Evolutionary conservation across 2,329 filamentous ascomycete species (phyloP).

Genomic region (Kalaharituber pfeilii): DNA sequence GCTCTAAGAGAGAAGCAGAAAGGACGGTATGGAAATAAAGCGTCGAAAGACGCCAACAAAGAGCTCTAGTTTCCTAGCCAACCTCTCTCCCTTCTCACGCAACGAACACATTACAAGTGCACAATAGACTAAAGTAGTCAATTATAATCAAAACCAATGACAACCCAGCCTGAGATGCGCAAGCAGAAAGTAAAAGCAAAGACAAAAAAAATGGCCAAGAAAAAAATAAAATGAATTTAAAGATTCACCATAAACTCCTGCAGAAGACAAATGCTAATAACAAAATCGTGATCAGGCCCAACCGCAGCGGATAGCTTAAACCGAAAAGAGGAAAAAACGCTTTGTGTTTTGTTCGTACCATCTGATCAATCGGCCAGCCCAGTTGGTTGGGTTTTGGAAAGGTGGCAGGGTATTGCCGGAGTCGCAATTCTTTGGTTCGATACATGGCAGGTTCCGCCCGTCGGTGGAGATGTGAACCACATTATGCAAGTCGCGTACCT

Average conservation of each 20-base stretch:
- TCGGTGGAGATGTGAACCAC: not conserved
- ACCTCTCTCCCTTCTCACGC: not conserved
- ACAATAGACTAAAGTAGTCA: not conserved
- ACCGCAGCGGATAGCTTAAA: not conserved
- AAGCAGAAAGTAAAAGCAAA: not conserved
- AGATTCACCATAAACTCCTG: not conserved
- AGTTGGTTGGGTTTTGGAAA: not conserved
- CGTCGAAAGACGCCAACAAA: not conserved
- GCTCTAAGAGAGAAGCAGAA: not conserved
- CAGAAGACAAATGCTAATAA: not conserved
- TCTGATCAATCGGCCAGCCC: not conserved
- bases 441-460: no score
- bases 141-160: not conserved
- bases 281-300: not conserved
- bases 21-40: not conserved
- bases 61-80: not conserved
- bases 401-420: not conserved
- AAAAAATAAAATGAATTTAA: not conserved
- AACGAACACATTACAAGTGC: not conserved
- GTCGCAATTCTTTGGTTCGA: no score
- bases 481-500: not conserved
- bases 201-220: not conserved
- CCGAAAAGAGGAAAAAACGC: not conserved
- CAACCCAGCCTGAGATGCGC: not conserved
- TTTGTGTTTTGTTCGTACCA: not conserved